Base-by-base conservation (phyloP, 148 eudicot species). In the Vaccinium myrtillus region DNA sequence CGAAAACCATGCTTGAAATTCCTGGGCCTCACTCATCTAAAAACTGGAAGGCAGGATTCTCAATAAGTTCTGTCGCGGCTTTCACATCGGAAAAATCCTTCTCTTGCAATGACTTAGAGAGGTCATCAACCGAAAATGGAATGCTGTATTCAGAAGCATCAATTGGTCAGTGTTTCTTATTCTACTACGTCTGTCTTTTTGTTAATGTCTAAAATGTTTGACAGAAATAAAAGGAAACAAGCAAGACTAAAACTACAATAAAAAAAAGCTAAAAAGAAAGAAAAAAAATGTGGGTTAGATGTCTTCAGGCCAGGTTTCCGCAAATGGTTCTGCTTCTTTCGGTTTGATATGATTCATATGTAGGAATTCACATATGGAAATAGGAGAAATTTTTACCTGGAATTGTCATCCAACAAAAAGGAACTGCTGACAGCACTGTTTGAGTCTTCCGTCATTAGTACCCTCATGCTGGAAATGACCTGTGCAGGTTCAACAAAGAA, bases 391-490 rank as follows among this genome's bases (percentile, higher is more conserved):
- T 74, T 36, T 86, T 79, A 97, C 99, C 99, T 93, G 89, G 99
- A 95, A 94, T 93, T 92, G 85, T 97, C 98, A 39, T 73, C 77
- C 77, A 73, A 73, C 77, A 73, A 39, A 36, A 73, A 73, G 83
- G 98, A 92, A 89, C 81, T 94, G 89, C 96, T 88, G 84, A 18
- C 94, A 63, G 96, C 95, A 87, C 86, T 88, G 87, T 92, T 97
- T 5, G 98, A 94, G 83, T 97, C 98, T 89, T 97, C 99, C 7
- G 98, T 97, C 98, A 95, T 97, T 86, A 97, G 83, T 77, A 95
- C 90, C 91, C 94, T 95, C 99, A 97, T 94, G 90, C 96, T 97
- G 76, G 94, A 88, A 76, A 95, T 97, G 75, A 97, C 99, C 99
- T 97, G 94, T 71, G 25, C 48, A 49, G 19, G 85, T 21, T 32